Evolutionary conservation across 176 grass and related monocot genomes (phyloP), one percentile per base, ranked within the genome.

Genomic region (Alopecurus myosuroides): DNA sequence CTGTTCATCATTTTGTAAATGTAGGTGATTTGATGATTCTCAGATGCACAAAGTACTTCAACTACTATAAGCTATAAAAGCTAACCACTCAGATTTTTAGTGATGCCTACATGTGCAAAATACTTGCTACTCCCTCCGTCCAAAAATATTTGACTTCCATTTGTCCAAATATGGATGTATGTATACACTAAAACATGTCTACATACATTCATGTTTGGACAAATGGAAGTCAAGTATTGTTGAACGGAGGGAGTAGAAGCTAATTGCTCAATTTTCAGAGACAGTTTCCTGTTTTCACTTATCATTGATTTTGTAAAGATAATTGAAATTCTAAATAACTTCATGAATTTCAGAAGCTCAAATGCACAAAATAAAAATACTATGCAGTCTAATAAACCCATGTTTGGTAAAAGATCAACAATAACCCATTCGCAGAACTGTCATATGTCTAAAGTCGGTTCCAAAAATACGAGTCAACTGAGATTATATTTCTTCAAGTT

Each of bases 1-100:
- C 46, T 74, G 67, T 79, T 85, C 57, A 88, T 79, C 11, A 50
- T 76, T 74, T 81, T 83, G 26, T 15, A 74, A 49, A 41, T 80
- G 74, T 84, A 77, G 68, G 28, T 34, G 66, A 77, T 44, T 49
- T 68, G 9, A 41, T 57, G 49, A 69, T 68, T 58, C 20, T 69
- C 15, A 14, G 10, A n/a, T 68, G n/a, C 14, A 31, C 31, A 77
- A 23, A 71, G 45, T 45, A 28, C n/a, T 45, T 45, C 39, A 72
- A 72, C 69, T 44, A 28, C 58, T 45, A 51, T 26, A 49, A 49
- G 14, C 46, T 49, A 18, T 49, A 14, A 51, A 51, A 34, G 20
- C 29, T n/a, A 70, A 70, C 13, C 36, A 70, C 36, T 69, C 4
- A 56, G 46, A 61, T 37, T 19, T 29, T 74, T 34, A 75, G 51